Base-by-base conservation (phyloP, 2,329 filamentous ascomycete genomes). In the Scleromitrula shiraiana region DNA sequence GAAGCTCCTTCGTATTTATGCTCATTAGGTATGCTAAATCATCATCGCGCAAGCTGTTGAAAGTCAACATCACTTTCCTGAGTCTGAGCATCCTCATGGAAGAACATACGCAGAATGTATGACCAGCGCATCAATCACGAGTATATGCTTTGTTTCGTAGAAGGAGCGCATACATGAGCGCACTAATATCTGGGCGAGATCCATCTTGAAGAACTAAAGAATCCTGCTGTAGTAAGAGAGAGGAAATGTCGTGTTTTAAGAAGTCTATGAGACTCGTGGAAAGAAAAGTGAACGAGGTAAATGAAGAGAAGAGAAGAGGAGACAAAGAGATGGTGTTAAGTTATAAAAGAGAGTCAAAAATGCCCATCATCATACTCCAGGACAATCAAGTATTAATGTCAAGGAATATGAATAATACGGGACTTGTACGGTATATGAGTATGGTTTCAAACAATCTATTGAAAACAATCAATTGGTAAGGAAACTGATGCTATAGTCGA, bases 1-100 rank as follows among this genome's bases (percentile, higher is more conserved):
- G 88, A 36, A 97, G 76, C 60, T 94, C 87, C 65, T 98, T 97
- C 33, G 83, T 82, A 64, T 95, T 91, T 69, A 94, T 89, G 53
- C 83, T 83, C 68, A 96, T 83, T 20, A 97, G 73, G 60, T 88
- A 83, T 36, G 87, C 85, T 53, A 98, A 74, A 62, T 98, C 93
- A 62, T 89, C 83, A 62, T 95, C 87, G 61, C 88, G 84, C 51
- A 97, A 75, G 47, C 78, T 81, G 61, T 59, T 53, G 55, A 46
- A 49, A 59, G 54, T 64, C 51, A 62, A 58, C 53, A 53, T 58
- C 35, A 39, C 47, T 23, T 52, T 53, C 47, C 42, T 40, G 29
- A 52, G 36, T 24, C 10, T 19, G 41, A 42, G 19, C 43, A 48
- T 7, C 19, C 27, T 17, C 36, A 36, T 37, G 32, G 53, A 52